Evolutionary conservation across 2,329 filamentous ascomycete genomes (phyloP).

Genomic region (Clarireedia monteithiana): DNA sequence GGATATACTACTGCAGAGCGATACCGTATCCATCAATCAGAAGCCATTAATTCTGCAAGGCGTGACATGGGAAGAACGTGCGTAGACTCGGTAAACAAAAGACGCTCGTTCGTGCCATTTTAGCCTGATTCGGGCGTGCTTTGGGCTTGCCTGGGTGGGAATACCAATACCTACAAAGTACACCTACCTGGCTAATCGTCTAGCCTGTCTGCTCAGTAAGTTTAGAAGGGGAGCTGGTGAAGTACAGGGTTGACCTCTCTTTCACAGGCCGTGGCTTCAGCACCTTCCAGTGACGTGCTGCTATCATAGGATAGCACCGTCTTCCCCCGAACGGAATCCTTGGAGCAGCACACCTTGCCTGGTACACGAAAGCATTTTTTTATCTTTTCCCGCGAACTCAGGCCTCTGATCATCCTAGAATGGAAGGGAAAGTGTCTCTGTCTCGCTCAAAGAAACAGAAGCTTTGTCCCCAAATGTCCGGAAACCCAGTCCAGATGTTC

Average conservation of each 20-base stretch:
- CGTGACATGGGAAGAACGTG: not conserved
- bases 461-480: no score
- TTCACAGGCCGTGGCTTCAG: not conserved
- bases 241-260: not conserved
- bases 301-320: conserved; percentile 5
- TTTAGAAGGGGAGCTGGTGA: no score
- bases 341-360: no score
- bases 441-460: no score
- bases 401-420: no score
- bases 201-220: no score
- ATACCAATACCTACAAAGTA: not conserved
- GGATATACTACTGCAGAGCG: conserved; percentile 11
- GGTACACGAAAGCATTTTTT: no score
- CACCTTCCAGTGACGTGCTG: not conserved
- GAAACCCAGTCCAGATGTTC: no score
- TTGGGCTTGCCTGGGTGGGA: no score
- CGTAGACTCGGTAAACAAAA: not conserved
- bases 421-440: no score
- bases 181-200: no score
- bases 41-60: not conserved
- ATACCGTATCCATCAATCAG: conserved; percentile 9
- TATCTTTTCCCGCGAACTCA: no score
- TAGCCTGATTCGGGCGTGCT: not conserved
- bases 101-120: not conserved
- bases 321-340: not conserved